Evolutionary conservation across 2,329 filamentous ascomycete species (phyloP).

Genomic region (Microdochium nivale): DNA sequence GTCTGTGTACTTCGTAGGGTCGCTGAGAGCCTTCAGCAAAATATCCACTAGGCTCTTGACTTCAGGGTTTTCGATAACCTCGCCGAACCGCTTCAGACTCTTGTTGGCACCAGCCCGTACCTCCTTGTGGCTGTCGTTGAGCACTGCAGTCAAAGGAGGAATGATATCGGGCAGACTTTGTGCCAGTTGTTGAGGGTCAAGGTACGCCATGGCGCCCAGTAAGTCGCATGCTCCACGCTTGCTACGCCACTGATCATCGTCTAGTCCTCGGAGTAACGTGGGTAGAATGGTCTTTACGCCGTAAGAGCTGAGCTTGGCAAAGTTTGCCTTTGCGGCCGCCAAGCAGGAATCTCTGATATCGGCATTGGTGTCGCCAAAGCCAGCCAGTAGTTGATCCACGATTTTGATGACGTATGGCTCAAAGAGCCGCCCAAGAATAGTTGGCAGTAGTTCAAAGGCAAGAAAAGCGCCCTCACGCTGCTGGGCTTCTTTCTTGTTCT

Average conservation of each 20-base stretch:
- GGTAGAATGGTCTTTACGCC: slow-evolving; percentile 93
- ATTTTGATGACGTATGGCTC: slow-evolving; percentile 96
- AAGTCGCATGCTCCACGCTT: slow-evolving; percentile 98
- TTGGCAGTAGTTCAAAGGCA: slow-evolving; percentile 83
- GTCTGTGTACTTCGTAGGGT: slow-evolving; percentile 95
- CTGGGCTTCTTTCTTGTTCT: slow-evolving; percentile 89
- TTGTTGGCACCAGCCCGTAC: slow-evolving; percentile 87
- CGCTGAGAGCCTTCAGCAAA: slow-evolving; percentile 90
- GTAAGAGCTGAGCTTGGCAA: slow-evolving; percentile 86
- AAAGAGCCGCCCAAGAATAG: slow-evolving; percentile 78
- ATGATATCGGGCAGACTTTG: slow-evolving; percentile 93
- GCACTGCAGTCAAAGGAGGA: slow-evolving; percentile 82
- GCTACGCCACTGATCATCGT: slow-evolving; percentile 94
- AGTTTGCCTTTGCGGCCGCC: slow-evolving; percentile 89
- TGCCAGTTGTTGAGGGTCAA: slow-evolving; percentile 90
- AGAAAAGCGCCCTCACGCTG: slow-evolving; percentile 83
- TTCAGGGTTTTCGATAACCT: slow-evolving; percentile 96
- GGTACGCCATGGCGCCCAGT: slow-evolving; percentile 94
- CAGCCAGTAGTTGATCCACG: slow-evolving; percentile 78
- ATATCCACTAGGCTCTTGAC: slow-evolving; percentile 88
- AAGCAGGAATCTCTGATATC: slow-evolving; percentile 91
- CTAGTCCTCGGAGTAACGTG: slow-evolving; percentile 81
- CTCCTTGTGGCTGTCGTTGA: slow-evolving; percentile 98
- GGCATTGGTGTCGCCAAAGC: slow-evolving; percentile 80
- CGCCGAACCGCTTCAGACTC: slow-evolving; percentile 93